Evolutionary conservation across 2,329 filamentous ascomycete species (phyloP).

Genomic region (Xylariaceae sp.): DNA sequence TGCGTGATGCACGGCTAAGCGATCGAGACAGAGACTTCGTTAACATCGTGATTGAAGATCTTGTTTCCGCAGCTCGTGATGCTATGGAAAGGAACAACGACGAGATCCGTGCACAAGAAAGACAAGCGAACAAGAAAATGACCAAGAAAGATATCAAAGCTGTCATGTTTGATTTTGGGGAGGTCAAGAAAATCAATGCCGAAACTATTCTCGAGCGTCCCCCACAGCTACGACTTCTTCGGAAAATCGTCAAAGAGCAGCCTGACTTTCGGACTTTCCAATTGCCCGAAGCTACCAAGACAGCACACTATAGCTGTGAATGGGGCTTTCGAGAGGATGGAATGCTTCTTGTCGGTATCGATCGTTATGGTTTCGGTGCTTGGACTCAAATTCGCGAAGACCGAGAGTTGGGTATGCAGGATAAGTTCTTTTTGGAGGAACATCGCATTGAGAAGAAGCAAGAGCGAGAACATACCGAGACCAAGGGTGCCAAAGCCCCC

Average conservation of each 20-base stretch:
- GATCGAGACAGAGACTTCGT: conserved; percentile 85
- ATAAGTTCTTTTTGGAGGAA: conserved; percentile 96
- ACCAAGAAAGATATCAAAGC: conserved; percentile 99
- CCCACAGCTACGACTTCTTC: conserved; percentile 84
- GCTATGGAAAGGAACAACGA: conserved; percentile 72
- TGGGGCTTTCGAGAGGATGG: conserved; percentile 96
- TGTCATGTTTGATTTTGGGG: conserved; percentile 91
- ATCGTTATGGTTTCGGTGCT: conserved; percentile 91
- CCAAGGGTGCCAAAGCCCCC: conserved; percentile 86
- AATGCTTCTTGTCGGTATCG: conserved; percentile 94
- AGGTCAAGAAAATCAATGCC: conserved; percentile 93
- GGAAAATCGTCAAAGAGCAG: conserved; percentile 70
- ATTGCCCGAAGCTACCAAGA: conserved; percentile 89
- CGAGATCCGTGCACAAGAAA: conserved; percentile 79
- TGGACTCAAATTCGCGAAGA: conserved; percentile 97
- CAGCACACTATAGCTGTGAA: conserved; percentile 86
- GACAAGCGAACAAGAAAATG: conserved; percentile 78
- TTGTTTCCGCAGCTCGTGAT: conserved; percentile 65
- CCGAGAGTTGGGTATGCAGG: conserved; percentile 78
- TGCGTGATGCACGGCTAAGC: conserved; percentile 82
- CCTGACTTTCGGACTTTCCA: conserved; percentile 82
- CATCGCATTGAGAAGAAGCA: conserved; percentile 98
- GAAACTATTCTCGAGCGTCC: conserved; percentile 94
- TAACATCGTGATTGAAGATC: conserved; percentile 75
- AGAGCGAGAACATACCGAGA: conserved; percentile 79